Conservation (phyloP, 83 land plant genomes). For the Picea engelmannii region DNA sequence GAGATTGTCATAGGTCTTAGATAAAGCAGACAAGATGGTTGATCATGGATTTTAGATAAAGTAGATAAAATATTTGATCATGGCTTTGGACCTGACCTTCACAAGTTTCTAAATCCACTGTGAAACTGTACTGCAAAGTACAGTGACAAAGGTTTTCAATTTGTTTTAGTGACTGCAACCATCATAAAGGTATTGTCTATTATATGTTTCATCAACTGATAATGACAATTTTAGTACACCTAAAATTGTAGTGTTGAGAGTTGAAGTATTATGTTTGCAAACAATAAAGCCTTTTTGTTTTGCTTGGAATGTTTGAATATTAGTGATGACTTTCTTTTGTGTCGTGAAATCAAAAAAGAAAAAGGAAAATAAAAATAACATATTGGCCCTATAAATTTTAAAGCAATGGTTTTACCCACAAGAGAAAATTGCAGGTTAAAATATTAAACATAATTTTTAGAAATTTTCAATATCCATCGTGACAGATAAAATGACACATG, state of each 20-base stretch:
- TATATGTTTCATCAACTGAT: background rate
- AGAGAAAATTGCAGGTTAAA: too few species aligned
- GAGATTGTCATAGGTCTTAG: conserved; percentile 44
- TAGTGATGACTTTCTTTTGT: too few species aligned
- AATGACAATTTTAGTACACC: background rate
- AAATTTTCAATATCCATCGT: background rate
- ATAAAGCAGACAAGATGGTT: conserved; percentile 77
- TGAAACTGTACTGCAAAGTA: conserved; percentile 76
- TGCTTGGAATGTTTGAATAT: too few species aligned
- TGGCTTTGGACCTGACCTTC: conserved; percentile 96
- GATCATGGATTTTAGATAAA: conserved; percentile 73
- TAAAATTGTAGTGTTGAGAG: background rate
- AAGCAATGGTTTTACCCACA: background rate
- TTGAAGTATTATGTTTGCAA: too few species aligned
- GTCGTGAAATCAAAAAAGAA: background rate
- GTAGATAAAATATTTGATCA: conserved; percentile 93
- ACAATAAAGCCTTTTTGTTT: too few species aligned
- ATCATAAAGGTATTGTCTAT: conserved; percentile 69
- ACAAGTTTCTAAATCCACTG: conserved; percentile 86
- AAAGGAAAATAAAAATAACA: too few species aligned
- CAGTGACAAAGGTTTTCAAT: conserved; percentile 73
- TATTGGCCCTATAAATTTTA: background rate
- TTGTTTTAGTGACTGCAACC: conserved; percentile 89
- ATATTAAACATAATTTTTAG: too few species aligned
- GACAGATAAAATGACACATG: background rate